phyloP scores from a whole-genome alignment of 305 asterid genomes.

The Solanum aculeatissimum region DNA sequence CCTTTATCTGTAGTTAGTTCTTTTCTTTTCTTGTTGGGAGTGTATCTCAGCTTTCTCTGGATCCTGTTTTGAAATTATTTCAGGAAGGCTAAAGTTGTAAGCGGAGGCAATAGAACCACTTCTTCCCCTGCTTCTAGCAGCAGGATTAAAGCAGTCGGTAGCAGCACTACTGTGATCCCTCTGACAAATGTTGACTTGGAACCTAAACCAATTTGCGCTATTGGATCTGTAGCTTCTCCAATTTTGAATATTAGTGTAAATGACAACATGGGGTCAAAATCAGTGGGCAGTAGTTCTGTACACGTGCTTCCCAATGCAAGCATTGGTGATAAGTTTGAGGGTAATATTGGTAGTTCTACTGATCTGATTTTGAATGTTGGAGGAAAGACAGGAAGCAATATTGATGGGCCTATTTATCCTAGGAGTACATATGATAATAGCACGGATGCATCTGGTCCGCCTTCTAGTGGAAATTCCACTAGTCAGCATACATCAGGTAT shows the following conservation, averaged over 20 bases:
- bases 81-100: constrained; percentile 80
- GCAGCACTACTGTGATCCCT: constrained; percentile 6
- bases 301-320: constrained; percentile 14
- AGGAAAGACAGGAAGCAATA: constrained; percentile 24
- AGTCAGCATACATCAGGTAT: not conserved
- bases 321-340: constrained; percentile 11
- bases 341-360: constrained; percentile 16
- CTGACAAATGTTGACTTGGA: constrained; percentile 5
- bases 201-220: constrained; percentile 23
- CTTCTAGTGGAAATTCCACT: constrained; percentile 15
- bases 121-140: constrained; percentile 13
- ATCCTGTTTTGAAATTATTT: not conserved
- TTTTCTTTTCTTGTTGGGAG: not conserved
- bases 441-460: constrained; percentile 16
- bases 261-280: not conserved
- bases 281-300: constrained; percentile 12
- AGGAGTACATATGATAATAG: constrained; percentile 11
- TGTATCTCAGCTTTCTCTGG: not conserved
- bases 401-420: constrained; percentile 9
- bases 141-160: constrained; percentile 21
- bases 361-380: constrained; percentile 22
- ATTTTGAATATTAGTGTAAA: constrained; percentile 15
- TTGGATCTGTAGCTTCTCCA: constrained; percentile 17
- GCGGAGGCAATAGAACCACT: constrained; percentile 27
- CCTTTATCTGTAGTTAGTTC: not conserved